Conservation (phyloP, 2,329 filamentous ascomycete genomes). For the Colletotrichum higginsianum region DNA sequence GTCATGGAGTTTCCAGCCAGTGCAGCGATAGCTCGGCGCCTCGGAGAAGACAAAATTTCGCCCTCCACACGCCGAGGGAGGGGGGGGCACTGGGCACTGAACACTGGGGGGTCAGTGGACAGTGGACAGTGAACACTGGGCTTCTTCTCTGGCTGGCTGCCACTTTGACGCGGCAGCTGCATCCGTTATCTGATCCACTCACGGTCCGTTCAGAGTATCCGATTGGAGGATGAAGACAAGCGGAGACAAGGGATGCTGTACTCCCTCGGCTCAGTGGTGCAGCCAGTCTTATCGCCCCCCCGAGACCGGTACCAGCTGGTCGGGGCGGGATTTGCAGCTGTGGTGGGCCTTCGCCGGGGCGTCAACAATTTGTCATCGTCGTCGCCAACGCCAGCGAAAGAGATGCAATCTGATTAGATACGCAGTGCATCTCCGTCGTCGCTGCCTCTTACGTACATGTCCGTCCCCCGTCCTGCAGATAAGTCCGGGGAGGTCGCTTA, state of each 20-base stretch:
- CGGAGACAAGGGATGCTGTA: not conserved
- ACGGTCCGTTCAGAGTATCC: not conserved
- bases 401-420: conserved; percentile 41
- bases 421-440: conserved; percentile 14
- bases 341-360: conserved; percentile 11
- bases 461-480: not conserved
- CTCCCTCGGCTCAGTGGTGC: conserved; percentile 9
- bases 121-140: too few relatives aligned
- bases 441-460: conserved; percentile 20
- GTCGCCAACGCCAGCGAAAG: conserved; percentile 11
- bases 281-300: not conserved
- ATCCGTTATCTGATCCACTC: conserved; percentile 20
- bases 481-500: conserved; percentile 12
- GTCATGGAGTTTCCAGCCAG: conserved; percentile 38
- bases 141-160: not conserved
- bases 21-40: conserved; percentile 37
- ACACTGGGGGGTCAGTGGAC: too few relatives aligned
- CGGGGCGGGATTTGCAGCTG: not conserved
- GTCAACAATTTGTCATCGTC: conserved; percentile 31
- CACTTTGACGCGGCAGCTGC: not conserved
- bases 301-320: conserved; percentile 8
- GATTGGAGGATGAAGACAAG: not conserved
- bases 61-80: conserved; percentile 16
- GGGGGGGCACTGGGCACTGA: too few relatives aligned
- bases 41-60: conserved; percentile 43